Evolutionary conservation across 495 filamentous ascomycete genomes (phyloP).

Genomic region (Astrothelium macrocarpum): DNA sequence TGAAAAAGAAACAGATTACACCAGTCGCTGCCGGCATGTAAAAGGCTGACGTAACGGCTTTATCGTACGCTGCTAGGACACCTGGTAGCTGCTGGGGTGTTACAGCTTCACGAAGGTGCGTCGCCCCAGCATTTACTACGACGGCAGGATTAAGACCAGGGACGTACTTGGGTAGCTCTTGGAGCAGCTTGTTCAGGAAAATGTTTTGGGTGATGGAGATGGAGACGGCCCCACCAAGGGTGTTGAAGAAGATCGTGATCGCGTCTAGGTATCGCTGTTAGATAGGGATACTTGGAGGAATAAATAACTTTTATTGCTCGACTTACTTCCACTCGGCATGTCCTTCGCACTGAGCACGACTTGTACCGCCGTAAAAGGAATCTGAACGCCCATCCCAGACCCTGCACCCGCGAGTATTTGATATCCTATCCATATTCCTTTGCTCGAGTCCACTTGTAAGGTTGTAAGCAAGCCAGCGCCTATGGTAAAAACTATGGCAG

Average conservation of each 20-base stretch:
- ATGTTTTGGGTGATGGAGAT: constrained; percentile 32
- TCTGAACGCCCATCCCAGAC: constrained; percentile 26
- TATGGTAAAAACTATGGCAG: constrained; percentile 20
- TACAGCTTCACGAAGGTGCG: constrained; percentile 25
- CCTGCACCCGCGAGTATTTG: constrained; percentile 30
- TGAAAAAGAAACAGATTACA: constrained; percentile 22
- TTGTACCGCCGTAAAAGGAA: constrained; percentile 31
- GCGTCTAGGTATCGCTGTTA: constrained; percentile 12
- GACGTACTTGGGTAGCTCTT: constrained; percentile 20
- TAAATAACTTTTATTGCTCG: neutral
- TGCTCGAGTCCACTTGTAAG: constrained; percentile 18
- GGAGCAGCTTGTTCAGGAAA: constrained; percentile 26
- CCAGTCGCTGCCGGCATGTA: constrained; percentile 22
- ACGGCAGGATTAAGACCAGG: constrained; percentile 21
- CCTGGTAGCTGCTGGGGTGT: constrained; percentile 19
- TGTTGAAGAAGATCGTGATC: constrained; percentile 31
- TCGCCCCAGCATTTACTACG: constrained; percentile 29
- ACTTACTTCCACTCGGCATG: constrained; percentile 27
- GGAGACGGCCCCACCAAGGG: constrained; percentile 29
- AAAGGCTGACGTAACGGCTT: constrained; percentile 26
- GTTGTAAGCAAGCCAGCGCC: constrained; percentile 28
- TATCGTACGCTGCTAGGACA: constrained; percentile 28
- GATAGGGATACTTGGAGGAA: neutral
- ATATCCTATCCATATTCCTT: constrained; percentile 28
- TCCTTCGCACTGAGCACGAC: constrained; percentile 25